Evolutionary conservation across 2,329 filamentous ascomycete species (phyloP).

Genomic region (Pseudodiploospora longispora): DNA sequence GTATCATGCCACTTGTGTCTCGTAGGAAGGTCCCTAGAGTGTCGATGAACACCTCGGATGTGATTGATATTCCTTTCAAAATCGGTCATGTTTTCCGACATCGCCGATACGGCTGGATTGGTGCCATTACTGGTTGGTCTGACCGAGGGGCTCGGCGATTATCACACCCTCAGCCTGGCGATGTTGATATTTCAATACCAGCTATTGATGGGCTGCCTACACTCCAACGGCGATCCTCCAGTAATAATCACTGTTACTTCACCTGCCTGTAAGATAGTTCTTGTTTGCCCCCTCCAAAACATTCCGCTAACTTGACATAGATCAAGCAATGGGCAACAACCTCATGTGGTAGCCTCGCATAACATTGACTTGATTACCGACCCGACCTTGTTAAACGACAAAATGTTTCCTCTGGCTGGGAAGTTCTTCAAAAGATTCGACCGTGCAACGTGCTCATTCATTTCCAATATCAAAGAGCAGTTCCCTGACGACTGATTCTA

Average conservation of each 20-base stretch:
- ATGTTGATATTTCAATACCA: too few species aligned
- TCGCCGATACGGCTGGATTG: constrained; percentile 68
- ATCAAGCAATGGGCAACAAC: constrained; percentile 24
- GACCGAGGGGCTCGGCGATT: constrained; percentile 28
- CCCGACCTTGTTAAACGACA: constrained; percentile 37
- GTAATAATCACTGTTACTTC: constrained; percentile 51
- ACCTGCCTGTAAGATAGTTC: constrained; percentile 66
- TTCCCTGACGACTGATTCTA: constrained; percentile 69
- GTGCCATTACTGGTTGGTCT: constrained; percentile 85
- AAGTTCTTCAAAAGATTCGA: constrained; percentile 88
- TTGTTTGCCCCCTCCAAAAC: neutral
- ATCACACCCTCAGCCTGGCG: too few species aligned
- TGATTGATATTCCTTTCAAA: constrained; percentile 38
- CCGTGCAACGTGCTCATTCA: constrained; percentile 53
- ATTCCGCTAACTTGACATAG: constrained; percentile 10
- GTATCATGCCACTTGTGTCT: constrained; percentile 27
- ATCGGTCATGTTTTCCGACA: constrained; percentile 84
- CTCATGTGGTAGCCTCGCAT: constrained; percentile 50
- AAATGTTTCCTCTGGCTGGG: constrained; percentile 64
- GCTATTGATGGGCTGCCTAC: too few species aligned
- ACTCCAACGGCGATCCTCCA: too few species aligned
- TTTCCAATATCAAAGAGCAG: constrained; percentile 72
- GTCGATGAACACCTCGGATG: constrained; percentile 11
- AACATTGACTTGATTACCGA: constrained; percentile 62
- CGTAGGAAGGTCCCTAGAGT: constrained; percentile 12